Base-by-base conservation (phyloP, 164 flowering plant genomes). In the grape (Vitis vinifera) region DNA sequence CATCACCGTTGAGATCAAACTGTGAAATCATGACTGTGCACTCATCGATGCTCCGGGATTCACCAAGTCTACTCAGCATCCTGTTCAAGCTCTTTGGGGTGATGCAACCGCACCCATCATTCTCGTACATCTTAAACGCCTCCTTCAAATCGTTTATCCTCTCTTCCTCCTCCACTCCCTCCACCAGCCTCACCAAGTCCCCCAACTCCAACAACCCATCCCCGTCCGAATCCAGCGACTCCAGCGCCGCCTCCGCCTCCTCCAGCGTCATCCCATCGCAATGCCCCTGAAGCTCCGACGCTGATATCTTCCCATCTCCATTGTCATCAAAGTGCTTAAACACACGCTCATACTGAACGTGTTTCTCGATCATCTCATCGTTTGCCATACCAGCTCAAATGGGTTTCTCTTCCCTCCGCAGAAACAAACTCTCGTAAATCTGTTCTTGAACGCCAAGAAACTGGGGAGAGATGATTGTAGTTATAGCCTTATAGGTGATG, bases 1-100 rank as follows among this genome's bases (percentile, higher is more conserved):
- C 89, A 80, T 85, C 87, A 3, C 89, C 87, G 61, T 87, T 65
- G 16, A 84, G 65, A 84, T 87, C 89, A 74, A 80, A 85, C 5
- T 52, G 53, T 11, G 76, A 57, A 68, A 87, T 85, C 86, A 87
- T 85, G 1, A n/a, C 47, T 68, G 27, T 31, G 37, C 89, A 87
- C 16, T 79, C 71, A 3, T 78, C 77, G 0, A 77, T 3, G 15
- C 48, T 73, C 56, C 16, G 76, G 19, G 70, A 55, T 67, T 76
- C 75, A 0, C 89, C 89, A 4, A 85, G 48, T 31, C 64, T 62
- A 15, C 78, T 51, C 23, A 78, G 75, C 83, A 79, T 83, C 69
- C 83, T 76, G 75, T 70, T 79, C 72, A 84, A 72, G 62, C 88
- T 84, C 73, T 58, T 67, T 0, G 84, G 78, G 2, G 88, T 84